phyloP scores from a whole-genome alignment of 345 rosid species.

The Physaria fendleri region DNA sequence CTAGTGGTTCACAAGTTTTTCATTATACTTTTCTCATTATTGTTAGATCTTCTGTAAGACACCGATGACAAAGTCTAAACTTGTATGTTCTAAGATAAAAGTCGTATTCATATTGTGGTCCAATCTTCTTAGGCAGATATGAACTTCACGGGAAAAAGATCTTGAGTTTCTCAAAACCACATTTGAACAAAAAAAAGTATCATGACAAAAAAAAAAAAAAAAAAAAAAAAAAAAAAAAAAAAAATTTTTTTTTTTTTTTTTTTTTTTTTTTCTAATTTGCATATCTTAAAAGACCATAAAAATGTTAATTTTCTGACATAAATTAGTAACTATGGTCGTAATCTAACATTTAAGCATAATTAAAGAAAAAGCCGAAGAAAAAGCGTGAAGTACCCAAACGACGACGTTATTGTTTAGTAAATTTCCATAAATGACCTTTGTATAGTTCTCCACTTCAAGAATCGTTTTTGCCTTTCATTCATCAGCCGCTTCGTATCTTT shows the following conservation, averaged over 20 bases:
- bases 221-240: too few species aligned
- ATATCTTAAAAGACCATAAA: too few species aligned
- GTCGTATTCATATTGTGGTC: neutral
- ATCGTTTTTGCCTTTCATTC: slow-evolving; percentile 17
- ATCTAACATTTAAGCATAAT: neutral
- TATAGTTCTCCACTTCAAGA: neutral
- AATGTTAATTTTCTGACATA: neutral
- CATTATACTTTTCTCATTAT: too few species aligned
- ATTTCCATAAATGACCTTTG: slow-evolving; percentile 16
- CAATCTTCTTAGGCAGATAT: neutral
- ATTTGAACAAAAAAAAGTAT: neutral
- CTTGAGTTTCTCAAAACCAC: neutral
- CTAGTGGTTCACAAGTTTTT: too few species aligned
- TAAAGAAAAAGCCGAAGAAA: too few species aligned
- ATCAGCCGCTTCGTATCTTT: slow-evolving; percentile 11
- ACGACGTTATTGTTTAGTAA: neutral
- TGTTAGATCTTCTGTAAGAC: too few species aligned
- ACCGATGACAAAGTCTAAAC: too few species aligned
- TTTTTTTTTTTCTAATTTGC: too few species aligned
- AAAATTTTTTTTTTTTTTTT: too few species aligned
- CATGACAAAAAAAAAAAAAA: too few species aligned
- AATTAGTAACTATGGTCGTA: neutral
- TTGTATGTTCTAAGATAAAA: too few species aligned
- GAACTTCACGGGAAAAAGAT: neutral
- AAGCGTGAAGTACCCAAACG: neutral